A percentile compares a stretch with the other conserved stretches of the same genome.
Conservation (phyloP, 2,329 filamentous ascomycete genomes). For the Sporothrix mexicana region DNA sequence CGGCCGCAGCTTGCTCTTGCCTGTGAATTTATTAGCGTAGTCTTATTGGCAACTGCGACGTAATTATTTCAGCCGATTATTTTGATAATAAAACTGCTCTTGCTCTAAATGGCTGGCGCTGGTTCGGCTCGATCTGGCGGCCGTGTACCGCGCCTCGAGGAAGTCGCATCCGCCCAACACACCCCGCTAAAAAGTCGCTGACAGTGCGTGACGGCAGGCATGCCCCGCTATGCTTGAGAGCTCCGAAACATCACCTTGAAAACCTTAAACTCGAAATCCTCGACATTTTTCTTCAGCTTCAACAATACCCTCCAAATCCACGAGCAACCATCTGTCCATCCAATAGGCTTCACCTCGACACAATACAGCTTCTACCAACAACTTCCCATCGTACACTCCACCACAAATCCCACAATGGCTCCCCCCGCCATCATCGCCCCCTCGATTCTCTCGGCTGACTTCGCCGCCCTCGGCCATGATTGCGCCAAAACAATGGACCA, state of each 20-base stretch:
- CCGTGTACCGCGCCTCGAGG: not conserved
- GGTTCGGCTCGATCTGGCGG: not conserved
- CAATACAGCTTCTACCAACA: not conserved
- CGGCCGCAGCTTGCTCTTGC: constrained; percentile 17
- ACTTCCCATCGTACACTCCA: not conserved
- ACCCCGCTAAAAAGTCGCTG: constrained; percentile 20
- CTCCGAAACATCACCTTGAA: constrained; percentile 17
- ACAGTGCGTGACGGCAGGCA: not conserved
- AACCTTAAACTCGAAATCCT: not conserved
- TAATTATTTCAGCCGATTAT: not conserved
- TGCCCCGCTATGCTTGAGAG: constrained; percentile 18
- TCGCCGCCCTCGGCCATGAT: constrained; percentile 83
- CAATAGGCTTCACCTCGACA: not conserved
- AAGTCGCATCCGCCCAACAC: constrained; percentile 6
- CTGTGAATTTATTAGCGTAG: constrained; percentile 13
- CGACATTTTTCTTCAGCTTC: not conserved
- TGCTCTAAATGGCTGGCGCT: too few relatives aligned
- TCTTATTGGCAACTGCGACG: not conserved
- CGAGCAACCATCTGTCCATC: not conserved
- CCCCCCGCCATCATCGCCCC: constrained; percentile 94
- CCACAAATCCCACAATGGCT: constrained; percentile 63
- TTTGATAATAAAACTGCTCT: too few relatives aligned
- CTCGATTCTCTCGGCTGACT: constrained; percentile 97
- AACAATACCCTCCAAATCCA: not conserved
- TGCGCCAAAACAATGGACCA: constrained; percentile 85